phyloP scores from a whole-genome alignment of 306 rosid species.

The Trifolium repens region DNA sequence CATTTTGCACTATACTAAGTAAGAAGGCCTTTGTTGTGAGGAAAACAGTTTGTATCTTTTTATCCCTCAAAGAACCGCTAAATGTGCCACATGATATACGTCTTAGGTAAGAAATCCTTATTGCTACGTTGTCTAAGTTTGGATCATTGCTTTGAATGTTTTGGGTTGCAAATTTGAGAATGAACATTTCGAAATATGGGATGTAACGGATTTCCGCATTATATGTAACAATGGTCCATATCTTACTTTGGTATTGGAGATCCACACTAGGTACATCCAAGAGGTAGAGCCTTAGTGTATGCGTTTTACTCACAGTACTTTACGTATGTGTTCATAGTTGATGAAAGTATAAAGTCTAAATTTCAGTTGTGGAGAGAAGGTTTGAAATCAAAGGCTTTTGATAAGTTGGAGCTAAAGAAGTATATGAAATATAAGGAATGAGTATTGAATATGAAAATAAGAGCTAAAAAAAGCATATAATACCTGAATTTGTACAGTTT shows the following conservation, averaged over 20 bases:
- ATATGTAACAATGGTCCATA: neutral
- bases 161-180: neutral
- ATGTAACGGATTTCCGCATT: neutral
- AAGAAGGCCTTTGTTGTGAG: neutral
- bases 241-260: neutral
- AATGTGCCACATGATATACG: neutral
- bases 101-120: neutral
- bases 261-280: no score
- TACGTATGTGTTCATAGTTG: neutral
- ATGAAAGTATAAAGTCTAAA: neutral
- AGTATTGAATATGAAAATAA: neutral
- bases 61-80: neutral
- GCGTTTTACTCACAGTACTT: neutral
- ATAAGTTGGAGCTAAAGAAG: neutral
- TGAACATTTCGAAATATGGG: neutral
- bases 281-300: neutral
- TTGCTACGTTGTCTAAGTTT: neutral
- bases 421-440: neutral
- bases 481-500: neutral
- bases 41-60: neutral
- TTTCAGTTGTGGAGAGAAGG: neutral
- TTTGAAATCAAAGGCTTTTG: neutral
- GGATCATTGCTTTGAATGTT: conserved; percentile 1
- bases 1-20: conserved; percentile 1
- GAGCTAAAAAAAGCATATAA: neutral